Conservation (phyloP, 2,329 filamentous ascomycete species). For the Pseudophaeomoniella oleicola region DNA sequence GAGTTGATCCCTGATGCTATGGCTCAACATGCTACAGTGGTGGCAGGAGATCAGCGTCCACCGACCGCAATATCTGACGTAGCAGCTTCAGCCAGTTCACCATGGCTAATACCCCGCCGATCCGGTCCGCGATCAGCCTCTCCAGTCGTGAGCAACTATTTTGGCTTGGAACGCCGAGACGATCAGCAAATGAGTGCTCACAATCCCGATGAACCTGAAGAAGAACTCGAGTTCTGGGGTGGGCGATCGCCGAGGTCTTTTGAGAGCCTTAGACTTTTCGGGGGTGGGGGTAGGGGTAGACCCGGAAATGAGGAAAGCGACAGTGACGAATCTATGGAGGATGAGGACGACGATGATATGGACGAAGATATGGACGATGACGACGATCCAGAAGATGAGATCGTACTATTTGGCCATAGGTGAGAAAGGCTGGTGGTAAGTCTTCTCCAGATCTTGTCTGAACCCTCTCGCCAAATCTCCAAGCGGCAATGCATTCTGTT, state of each 20-base stretch:
- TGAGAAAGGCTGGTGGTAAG: constrained; percentile 19
- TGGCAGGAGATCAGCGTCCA: constrained; percentile 6
- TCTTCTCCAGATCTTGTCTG: no score
- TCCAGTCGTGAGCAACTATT: constrained; percentile 29
- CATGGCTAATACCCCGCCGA: constrained; percentile 19
- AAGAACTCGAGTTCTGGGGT: constrained; percentile 46
- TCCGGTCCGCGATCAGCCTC: constrained; percentile 23
- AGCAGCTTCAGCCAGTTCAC: constrained; percentile 11
- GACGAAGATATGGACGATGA: constrained; percentile 25
- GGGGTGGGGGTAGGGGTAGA: constrained; percentile 20
- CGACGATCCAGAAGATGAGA: constrained; percentile 31
- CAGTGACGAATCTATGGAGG: constrained; percentile 33
- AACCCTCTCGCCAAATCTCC: no score
- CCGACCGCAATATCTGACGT: constrained; percentile 3
- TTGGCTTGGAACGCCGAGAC: constrained; percentile 23
- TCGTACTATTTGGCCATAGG: constrained; percentile 39
- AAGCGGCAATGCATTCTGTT: no score
- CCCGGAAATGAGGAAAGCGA: constrained; percentile 19
- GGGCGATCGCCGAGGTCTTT: constrained; percentile 23
- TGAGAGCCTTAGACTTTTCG: constrained; percentile 14
- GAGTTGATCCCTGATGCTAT: constrained; percentile 7
- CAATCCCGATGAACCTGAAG: constrained; percentile 31
- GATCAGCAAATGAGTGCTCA: constrained; percentile 15
- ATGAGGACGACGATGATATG: constrained; percentile 35
- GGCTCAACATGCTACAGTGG: constrained; percentile 1